phyloP scores from a whole-genome alignment of 2,329 filamentous ascomycete species.

The Aspergillus japonicus region DNA sequence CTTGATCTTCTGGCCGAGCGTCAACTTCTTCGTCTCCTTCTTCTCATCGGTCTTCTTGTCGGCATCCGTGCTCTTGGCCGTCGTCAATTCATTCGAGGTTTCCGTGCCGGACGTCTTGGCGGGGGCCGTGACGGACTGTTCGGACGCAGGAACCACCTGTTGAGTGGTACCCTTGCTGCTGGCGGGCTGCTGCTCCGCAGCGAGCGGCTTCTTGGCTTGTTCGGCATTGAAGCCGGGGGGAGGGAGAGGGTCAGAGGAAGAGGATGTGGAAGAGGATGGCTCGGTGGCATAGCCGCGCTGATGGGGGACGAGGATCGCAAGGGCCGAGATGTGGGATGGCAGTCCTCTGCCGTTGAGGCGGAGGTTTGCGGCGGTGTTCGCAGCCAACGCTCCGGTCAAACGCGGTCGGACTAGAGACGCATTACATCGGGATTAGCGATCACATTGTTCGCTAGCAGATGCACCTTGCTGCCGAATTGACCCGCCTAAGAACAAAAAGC shows the following conservation, averaged over 20 bases:
- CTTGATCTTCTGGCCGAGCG: slow-evolving; percentile 88
- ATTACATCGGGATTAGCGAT: slow-evolving; percentile 5
- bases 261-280: slow-evolving; percentile 50
- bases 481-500: background rate
- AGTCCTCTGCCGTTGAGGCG: slow-evolving; percentile 38
- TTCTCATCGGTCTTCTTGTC: slow-evolving; percentile 61
- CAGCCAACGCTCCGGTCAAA: slow-evolving; percentile 31
- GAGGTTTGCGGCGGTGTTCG: slow-evolving; percentile 34
- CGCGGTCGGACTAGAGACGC: slow-evolving; percentile 32
- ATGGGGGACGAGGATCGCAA: slow-evolving; percentile 58
- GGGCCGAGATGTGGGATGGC: slow-evolving; percentile 54
- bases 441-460: background rate
- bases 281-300: slow-evolving; percentile 56
- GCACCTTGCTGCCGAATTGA: too few relatives aligned
- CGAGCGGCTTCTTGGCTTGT: slow-evolving; percentile 79
- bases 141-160: slow-evolving; percentile 40
- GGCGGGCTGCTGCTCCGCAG: slow-evolving; percentile 50
- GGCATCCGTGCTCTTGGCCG: slow-evolving; percentile 55
- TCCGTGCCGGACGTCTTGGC: slow-evolving; percentile 48
- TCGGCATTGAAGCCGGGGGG: slow-evolving; percentile 91
- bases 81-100: slow-evolving; percentile 63
- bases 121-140: slow-evolving; percentile 44
- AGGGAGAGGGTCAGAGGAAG: slow-evolving; percentile 57
- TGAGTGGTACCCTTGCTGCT: slow-evolving; percentile 32
- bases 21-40: slow-evolving; percentile 81